A percentile compares a stretch with the other conserved stretches of the same genome.
phyloP scores from a whole-genome alignment of 192 early-diverging fungal species.

The Coemansia guatemalensis region DNA sequence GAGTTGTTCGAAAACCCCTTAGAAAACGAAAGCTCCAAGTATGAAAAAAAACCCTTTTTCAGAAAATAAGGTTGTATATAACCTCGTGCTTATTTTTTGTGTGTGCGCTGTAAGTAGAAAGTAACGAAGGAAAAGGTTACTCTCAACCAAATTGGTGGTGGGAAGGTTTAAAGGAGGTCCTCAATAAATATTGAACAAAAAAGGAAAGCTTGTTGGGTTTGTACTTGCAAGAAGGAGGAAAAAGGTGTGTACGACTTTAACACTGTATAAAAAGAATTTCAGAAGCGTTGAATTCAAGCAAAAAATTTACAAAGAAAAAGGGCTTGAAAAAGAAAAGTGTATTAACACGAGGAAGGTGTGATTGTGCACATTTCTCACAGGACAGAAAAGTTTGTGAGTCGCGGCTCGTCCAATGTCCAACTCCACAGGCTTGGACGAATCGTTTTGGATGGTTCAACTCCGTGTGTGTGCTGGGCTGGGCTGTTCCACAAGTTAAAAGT shows the following conservation, averaged over 20 bases:
- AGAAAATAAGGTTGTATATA: too few relatives aligned
- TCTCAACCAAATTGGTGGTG: background rate
- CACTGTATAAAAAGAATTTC: background rate
- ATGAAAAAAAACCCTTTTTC: too few relatives aligned
- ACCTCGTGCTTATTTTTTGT: too few relatives aligned
- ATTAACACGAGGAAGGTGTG: background rate
- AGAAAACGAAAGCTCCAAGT: too few relatives aligned
- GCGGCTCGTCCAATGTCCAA: constrained; percentile 14
- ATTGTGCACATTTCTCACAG: background rate
- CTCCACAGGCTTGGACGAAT: background rate
- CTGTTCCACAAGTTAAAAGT: background rate
- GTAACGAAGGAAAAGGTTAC: background rate
- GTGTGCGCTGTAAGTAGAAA: too few relatives aligned
- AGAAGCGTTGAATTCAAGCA: background rate
- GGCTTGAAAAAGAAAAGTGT: constrained; percentile 8
- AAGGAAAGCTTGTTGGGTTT: constrained; percentile 1
- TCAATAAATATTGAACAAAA: constrained; percentile 10
- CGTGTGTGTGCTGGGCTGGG: too few relatives aligned
- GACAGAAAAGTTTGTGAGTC: constrained; percentile 17
- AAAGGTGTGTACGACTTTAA: background rate
- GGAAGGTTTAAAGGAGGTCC: background rate
- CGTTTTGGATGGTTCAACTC: background rate
- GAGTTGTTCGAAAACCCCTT: background rate
- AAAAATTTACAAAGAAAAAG: constrained; percentile 5
- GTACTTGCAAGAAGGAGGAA: background rate